phyloP scores from a whole-genome alignment of 1,284 basidiomycete species.

The Heterobasidion irregulare region DNA sequence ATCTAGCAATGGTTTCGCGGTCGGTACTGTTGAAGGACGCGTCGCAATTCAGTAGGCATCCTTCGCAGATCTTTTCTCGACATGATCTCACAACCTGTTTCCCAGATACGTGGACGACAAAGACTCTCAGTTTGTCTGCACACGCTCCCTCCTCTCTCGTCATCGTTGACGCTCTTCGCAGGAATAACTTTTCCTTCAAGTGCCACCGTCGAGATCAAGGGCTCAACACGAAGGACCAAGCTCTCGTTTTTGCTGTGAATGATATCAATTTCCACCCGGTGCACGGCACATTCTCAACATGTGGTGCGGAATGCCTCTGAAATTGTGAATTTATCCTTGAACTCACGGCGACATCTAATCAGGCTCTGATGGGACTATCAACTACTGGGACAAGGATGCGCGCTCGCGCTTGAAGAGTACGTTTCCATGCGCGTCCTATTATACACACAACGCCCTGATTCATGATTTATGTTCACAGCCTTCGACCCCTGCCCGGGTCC shows the following conservation, averaged over 20 bases:
- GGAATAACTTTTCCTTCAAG: conserved; percentile 92
- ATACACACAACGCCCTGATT: not conserved
- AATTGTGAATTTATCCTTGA: not conserved
- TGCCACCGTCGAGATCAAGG: conserved; percentile 81
- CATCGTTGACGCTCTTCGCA: conserved; percentile 17
- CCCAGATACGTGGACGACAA: conserved; percentile 76
- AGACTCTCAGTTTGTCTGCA: conserved; percentile 34
- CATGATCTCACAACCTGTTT: conserved; percentile 1
- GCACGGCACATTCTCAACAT: conserved; percentile 92
- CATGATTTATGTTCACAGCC: conserved; percentile 28
- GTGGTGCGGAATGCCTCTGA: conserved; percentile 44
- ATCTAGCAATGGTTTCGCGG: conserved; percentile 74
- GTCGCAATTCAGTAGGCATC: conserved; percentile 87
- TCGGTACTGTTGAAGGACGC: conserved; percentile 93
- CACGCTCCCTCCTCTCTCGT: not conserved
- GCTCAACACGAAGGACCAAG: conserved; percentile 62
- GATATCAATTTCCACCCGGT: conserved; percentile 88
- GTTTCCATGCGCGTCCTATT: conserved; percentile 15
- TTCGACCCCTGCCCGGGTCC: conserved; percentile 66
- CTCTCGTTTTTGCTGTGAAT: conserved; percentile 87
- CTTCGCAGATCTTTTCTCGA: conserved; percentile 3
- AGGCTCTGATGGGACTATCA: conserved; percentile 76
- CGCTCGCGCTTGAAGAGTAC: conserved; percentile 84
- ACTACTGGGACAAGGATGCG: conserved; percentile 88
- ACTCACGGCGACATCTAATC: not conserved